phyloP scores from a whole-genome alignment of 164 flowering plant genomes.

The Vitis rupestris region DNA sequence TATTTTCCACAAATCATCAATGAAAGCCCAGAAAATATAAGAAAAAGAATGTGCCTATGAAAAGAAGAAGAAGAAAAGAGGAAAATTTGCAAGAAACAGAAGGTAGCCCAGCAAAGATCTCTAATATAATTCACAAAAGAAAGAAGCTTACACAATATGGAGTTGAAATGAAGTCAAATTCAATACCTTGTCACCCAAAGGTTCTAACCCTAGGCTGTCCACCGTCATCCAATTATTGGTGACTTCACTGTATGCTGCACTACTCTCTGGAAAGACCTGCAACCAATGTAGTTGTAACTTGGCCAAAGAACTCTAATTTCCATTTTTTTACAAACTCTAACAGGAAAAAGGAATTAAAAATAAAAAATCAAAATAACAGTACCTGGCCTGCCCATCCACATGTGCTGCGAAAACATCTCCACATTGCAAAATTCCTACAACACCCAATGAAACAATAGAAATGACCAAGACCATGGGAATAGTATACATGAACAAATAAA shows the following conservation, averaged over 20 bases:
- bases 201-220: slow-evolving; percentile 23
- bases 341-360: neutral
- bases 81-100: no score
- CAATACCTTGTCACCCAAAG: slow-evolving; percentile 25
- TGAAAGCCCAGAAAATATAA: no score
- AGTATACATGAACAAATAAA: neutral
- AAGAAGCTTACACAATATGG: neutral
- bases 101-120: neutral
- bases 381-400: slow-evolving; percentile 41
- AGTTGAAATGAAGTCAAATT: neutral
- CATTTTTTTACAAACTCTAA: no score
- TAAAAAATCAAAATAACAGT: neutral
- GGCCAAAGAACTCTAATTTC: no score
- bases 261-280: slow-evolving; percentile 18
- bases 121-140: neutral
- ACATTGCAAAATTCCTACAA: slow-evolving; percentile 25
- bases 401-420: slow-evolving; percentile 33
- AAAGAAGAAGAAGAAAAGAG: no score
- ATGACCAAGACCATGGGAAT: neutral
- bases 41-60: neutral
- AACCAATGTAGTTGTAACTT: neutral
- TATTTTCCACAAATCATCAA: no score
- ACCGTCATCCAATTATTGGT: slow-evolving; percentile 10
- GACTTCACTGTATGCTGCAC: neutral
- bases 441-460: neutral